Evolutionary conservation across 441 rosid genomes (phyloP).

Genomic region (Gossypium gossypioides): DNA sequence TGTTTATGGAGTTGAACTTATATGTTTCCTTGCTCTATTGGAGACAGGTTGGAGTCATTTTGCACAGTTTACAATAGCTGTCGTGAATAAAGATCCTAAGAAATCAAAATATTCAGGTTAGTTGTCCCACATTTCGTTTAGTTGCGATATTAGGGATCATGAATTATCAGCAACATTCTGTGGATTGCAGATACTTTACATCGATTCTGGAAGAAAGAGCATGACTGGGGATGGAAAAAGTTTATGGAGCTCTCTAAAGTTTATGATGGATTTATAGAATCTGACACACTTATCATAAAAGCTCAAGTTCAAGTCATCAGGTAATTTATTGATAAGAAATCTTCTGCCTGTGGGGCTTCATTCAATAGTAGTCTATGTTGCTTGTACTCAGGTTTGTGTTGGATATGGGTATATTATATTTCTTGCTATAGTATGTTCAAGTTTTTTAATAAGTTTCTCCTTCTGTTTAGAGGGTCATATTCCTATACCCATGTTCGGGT

Average conservation of each 20-base stretch:
- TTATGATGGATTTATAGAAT: slow-evolving; percentile 73
- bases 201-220: slow-evolving; percentile 96
- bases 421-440: background rate
- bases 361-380: background rate
- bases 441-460: background rate
- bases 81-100: slow-evolving; percentile 75
- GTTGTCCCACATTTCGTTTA: slow-evolving; percentile 19
- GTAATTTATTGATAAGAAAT: slow-evolving; percentile 24
- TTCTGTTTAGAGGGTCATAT: background rate
- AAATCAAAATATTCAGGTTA: slow-evolving; percentile 88
- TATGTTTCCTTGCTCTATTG: slow-evolving; percentile 9
- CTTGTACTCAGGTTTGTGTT: background rate
- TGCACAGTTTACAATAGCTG: slow-evolving; percentile 97
- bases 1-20: slow-evolving; percentile 6
- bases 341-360: background rate
- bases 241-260: slow-evolving; percentile 83
- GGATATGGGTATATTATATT: background rate
- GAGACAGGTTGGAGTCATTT: slow-evolving; percentile 96
- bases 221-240: slow-evolving; percentile 99
- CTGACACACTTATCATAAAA: slow-evolving; percentile 69
- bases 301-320: slow-evolving; percentile 97
- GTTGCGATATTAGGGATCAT: background rate
- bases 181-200: slow-evolving; percentile 69
- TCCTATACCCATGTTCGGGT: background rate
- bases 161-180: slow-evolving; percentile 21